Conservation (phyloP, 495 filamentous ascomycete genomes). For the Penicillium malachiteum region DNA sequence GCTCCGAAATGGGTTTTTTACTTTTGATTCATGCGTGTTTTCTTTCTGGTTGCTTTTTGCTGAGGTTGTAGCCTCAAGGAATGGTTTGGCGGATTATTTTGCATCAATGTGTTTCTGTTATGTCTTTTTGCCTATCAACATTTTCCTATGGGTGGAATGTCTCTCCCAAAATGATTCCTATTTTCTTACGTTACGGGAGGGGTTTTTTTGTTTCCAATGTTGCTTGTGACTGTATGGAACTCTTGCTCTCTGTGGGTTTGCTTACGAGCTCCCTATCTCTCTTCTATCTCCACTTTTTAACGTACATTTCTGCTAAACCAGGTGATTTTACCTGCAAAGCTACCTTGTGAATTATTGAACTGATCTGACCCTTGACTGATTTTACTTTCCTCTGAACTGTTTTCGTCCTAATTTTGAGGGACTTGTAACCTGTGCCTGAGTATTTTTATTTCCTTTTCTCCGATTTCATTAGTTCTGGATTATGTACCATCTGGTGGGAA, state of each 20-base stretch:
- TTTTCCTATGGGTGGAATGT: constrained; percentile 6
- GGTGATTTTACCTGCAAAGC: constrained; percentile 12
- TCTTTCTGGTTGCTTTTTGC: constrained; percentile 1
- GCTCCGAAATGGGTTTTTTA: constrained; percentile 1
- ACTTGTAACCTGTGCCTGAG: too few relatives aligned
- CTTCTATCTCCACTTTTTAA: constrained; percentile 9
- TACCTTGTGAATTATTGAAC: constrained; percentile 12
- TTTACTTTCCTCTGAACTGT: not conserved
- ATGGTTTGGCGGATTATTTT: constrained; percentile 1
- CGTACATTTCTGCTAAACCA: constrained; percentile 31
- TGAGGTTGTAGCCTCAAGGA: constrained; percentile 2
- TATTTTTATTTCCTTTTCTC: too few relatives aligned
- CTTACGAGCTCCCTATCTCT: not conserved
- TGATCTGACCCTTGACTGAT: not conserved
- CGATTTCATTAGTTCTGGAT: too few relatives aligned
- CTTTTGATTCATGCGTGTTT: not conserved
- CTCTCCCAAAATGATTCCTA: constrained; percentile 17
- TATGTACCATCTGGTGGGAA: too few relatives aligned
- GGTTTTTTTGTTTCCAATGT: constrained; percentile 2
- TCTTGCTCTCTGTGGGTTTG: not conserved
- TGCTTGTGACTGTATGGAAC: constrained; percentile 6
- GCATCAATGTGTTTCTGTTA: not conserved
- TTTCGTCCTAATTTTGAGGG: too few relatives aligned
- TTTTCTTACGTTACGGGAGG: constrained; percentile 12
- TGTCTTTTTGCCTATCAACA: constrained; percentile 2